Evolutionary conservation across 768 basidiomycete species (phyloP).

Genomic region (Lactarius hatsudake): DNA sequence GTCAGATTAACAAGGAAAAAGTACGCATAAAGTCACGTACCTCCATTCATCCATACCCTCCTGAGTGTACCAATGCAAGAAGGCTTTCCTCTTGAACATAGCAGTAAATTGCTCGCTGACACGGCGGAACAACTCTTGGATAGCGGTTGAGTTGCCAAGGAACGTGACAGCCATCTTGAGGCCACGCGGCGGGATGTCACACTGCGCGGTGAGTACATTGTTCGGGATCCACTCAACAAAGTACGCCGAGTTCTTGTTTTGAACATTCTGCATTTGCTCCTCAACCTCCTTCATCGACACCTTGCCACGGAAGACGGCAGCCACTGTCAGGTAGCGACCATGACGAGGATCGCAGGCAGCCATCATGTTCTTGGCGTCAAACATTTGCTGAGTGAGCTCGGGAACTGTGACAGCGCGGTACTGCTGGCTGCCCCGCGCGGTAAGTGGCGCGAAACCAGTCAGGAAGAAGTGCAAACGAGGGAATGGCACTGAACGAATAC

Average conservation of each 20-base stretch:
- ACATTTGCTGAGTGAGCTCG: constrained; percentile 98
- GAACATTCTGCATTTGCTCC: constrained; percentile 97
- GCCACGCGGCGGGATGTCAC: constrained; percentile 94
- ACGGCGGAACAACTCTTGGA: constrained; percentile 98
- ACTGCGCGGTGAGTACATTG: constrained; percentile 97
- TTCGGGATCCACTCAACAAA: constrained; percentile 99
- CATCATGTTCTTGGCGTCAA: constrained; percentile 99
- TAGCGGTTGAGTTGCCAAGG: constrained; percentile 95
- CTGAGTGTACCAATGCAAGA: constrained; percentile 99
- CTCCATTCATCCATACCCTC: constrained; percentile 99
- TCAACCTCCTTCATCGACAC: constrained; percentile 99
- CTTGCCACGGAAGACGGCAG: constrained; percentile 97
- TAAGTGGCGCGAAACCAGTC: constrained; percentile 93
- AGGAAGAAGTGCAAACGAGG: constrained; percentile 99
- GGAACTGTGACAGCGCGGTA: constrained; percentile 97
- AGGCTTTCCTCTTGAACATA: constrained; percentile 99
- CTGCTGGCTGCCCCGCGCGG: constrained; percentile 89
- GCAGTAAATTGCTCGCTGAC: constrained; percentile 97
- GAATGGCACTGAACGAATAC: constrained; percentile 71
- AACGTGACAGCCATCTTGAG: constrained; percentile 98
- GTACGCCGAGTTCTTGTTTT: constrained; percentile 96
- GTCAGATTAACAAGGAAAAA: neutral
- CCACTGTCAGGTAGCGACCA: constrained; percentile 96
- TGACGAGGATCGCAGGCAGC: constrained; percentile 96
- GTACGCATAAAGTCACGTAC: constrained; percentile 34